These are phyloP conservation scores for Paraglomus brasilianum DNA, from an alignment of 192 early-diverging fungal species.

Conservation along the genomic window DNA sequence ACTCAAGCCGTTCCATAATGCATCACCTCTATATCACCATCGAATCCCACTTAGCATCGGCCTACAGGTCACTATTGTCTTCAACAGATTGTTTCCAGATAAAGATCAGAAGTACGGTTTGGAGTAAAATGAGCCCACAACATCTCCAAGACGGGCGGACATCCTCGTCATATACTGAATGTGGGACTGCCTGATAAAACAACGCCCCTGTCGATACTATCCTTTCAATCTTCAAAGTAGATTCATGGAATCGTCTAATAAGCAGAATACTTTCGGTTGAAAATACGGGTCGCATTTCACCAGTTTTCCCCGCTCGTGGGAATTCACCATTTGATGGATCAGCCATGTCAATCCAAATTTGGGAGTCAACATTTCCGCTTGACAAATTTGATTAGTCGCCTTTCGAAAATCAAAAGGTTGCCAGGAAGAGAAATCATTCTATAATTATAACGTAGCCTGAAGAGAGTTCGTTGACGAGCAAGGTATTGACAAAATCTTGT, in stretches of 20 bases:
- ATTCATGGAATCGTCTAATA: neutral
- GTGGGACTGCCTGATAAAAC: slow-evolving; percentile 95
- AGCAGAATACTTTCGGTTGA: slow-evolving; percentile 73
- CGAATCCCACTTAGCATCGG: slow-evolving; percentile 71
- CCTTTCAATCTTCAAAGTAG: neutral
- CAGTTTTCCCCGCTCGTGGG: too few relatives aligned
- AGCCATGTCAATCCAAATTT: too few relatives aligned
- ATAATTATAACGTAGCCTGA: too few relatives aligned
- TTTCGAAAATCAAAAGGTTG: too few relatives aligned
- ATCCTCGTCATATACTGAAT: slow-evolving; percentile 93
- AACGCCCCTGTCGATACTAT: slow-evolving; percentile 52
- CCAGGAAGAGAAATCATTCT: too few relatives aligned
- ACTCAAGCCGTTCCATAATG: too few relatives aligned
- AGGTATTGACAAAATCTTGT: too few relatives aligned
- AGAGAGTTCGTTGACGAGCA: too few relatives aligned
- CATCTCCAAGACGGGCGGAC: slow-evolving; percentile 94
- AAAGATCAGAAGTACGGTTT: neutral
- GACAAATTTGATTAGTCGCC: too few relatives aligned
- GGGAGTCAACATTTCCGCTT: too few relatives aligned
- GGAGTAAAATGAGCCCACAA: slow-evolving; percentile 35
- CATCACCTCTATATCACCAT: slow-evolving; percentile 55
- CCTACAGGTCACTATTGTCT: slow-evolving; percentile 80
- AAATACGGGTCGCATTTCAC: slow-evolving; percentile 93
- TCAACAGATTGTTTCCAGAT: slow-evolving; percentile 85
- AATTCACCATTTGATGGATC: too few relatives aligned